Conservation (phyloP, 441 rosid species). For the Biscutella auriculata region DNA sequence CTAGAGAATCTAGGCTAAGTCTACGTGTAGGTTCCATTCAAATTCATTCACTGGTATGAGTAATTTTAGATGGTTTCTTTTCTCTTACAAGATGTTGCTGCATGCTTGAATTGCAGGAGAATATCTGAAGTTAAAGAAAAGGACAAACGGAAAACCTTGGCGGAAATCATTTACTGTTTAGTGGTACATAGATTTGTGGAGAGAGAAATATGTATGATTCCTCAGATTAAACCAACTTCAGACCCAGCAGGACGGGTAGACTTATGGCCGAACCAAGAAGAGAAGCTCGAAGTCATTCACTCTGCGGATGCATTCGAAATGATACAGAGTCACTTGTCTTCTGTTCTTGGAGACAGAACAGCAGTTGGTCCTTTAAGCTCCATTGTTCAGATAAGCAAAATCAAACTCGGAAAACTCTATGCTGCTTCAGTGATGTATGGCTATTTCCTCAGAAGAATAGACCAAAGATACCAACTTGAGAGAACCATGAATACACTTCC, state of each 20-base stretch:
- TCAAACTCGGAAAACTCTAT: conserved; percentile 75
- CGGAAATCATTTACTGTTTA: conserved; percentile 77
- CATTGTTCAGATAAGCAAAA: conserved; percentile 65
- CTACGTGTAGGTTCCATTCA: background rate
- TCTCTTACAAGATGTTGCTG: too few species aligned
- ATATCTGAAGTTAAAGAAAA: conserved; percentile 78
- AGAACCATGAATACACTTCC: conserved; percentile 77
- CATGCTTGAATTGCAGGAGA: conserved; percentile 37
- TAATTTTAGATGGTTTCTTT: background rate
- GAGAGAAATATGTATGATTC: conserved; percentile 57
- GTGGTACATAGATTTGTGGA: conserved; percentile 65
- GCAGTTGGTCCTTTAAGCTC: conserved; percentile 56
- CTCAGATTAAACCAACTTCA: conserved; percentile 46
- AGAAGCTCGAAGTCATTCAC: conserved; percentile 69
- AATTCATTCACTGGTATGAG: background rate
- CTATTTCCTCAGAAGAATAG: conserved; percentile 79
- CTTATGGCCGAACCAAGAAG: conserved; percentile 91
- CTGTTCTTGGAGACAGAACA: conserved; percentile 57
- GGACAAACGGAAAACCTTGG: conserved; percentile 49
- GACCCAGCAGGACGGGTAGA: conserved; percentile 73
- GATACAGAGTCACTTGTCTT: conserved; percentile 74
- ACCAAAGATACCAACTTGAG: conserved; percentile 78
- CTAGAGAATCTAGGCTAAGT: background rate
- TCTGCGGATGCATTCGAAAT: conserved; percentile 84
- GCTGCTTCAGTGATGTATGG: conserved; percentile 93